Evolutionary conservation across 768 basidiomycete genomes (phyloP).

Genomic region (Amanita fuliginea): DNA sequence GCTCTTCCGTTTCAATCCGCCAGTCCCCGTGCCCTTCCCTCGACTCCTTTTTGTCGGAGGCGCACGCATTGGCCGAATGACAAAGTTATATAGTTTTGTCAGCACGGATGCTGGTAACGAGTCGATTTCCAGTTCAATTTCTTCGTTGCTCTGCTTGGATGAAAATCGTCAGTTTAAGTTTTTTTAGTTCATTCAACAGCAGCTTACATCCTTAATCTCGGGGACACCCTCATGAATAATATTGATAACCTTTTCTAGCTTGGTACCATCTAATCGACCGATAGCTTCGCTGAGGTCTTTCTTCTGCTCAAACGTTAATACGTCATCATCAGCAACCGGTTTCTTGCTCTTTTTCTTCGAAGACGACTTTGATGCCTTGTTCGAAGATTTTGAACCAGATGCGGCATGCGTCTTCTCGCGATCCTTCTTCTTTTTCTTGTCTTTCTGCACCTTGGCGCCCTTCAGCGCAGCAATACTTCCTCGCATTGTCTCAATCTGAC

Average conservation of each 20-base stretch:
- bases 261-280: constrained; percentile 67
- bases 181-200: neutral
- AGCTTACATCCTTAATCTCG: constrained; percentile 82
- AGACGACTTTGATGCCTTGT: constrained; percentile 37
- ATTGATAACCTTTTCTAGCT: constrained; percentile 83
- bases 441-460: constrained; percentile 38
- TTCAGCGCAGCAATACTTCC: constrained; percentile 58
- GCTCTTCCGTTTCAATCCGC: constrained; percentile 85
- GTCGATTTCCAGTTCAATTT: constrained; percentile 98
- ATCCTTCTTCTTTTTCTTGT: constrained; percentile 69
- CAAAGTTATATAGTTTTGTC: constrained; percentile 92
- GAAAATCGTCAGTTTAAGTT: constrained; percentile 8
- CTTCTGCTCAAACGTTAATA: constrained; percentile 93
- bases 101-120: constrained; percentile 77
- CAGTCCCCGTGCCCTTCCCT: constrained; percentile 78
- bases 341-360: constrained; percentile 59
- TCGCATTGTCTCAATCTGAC: constrained; percentile 69
- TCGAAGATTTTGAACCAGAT: constrained; percentile 52
- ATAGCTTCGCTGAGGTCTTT: constrained; percentile 97
- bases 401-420: constrained; percentile 40
- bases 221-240: constrained; percentile 94
- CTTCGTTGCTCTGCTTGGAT: constrained; percentile 71
- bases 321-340: constrained; percentile 62
- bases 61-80: constrained; percentile 68
- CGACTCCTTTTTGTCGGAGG: constrained; percentile 55